These are phyloP conservation scores for Adenanthera pavonina DNA, from an alignment of 306 rosid genomes.

Conservation along the genomic window DNA sequence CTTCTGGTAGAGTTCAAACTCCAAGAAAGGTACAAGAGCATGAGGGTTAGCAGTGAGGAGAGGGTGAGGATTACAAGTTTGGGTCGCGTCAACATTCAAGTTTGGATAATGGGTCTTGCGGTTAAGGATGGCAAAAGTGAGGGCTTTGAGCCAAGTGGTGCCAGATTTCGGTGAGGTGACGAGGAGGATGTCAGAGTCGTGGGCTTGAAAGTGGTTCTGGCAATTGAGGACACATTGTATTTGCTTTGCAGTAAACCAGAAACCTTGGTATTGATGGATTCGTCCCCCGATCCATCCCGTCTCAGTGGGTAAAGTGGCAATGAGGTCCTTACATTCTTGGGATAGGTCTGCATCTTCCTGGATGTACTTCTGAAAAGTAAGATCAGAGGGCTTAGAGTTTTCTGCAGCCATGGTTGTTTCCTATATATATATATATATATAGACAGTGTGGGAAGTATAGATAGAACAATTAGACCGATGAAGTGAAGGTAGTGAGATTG, in stretches of 20 bases:
- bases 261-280: slow-evolving; percentile 50
- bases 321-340: slow-evolving; percentile 41
- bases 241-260: slow-evolving; percentile 42
- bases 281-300: slow-evolving; percentile 34
- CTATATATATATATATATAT: background rate
- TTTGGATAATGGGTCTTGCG: slow-evolving; percentile 10
- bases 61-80: slow-evolving; percentile 21
- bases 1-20: slow-evolving; percentile 26
- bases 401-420: background rate
- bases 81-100: background rate
- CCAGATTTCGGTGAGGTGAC: slow-evolving; percentile 51
- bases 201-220: slow-evolving; percentile 48
- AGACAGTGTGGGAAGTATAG: background rate
- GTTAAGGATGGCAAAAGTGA: slow-evolving; percentile 38
- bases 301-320: slow-evolving; percentile 41
- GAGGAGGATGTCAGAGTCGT: slow-evolving; percentile 41
- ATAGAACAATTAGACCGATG: background rate
- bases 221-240: slow-evolving; percentile 39
- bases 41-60: slow-evolving; percentile 45
- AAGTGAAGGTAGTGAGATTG: background rate
- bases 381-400: background rate
- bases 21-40: slow-evolving; percentile 52
- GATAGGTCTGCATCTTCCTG: slow-evolving; percentile 9
- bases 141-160: slow-evolving; percentile 58
- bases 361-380: slow-evolving; percentile 31